Evolutionary conservation across 1,284 basidiomycete genomes (phyloP), one percentile per base, ranked within the genome.

Genomic region (Microbotryomycetes sp.): DNA sequence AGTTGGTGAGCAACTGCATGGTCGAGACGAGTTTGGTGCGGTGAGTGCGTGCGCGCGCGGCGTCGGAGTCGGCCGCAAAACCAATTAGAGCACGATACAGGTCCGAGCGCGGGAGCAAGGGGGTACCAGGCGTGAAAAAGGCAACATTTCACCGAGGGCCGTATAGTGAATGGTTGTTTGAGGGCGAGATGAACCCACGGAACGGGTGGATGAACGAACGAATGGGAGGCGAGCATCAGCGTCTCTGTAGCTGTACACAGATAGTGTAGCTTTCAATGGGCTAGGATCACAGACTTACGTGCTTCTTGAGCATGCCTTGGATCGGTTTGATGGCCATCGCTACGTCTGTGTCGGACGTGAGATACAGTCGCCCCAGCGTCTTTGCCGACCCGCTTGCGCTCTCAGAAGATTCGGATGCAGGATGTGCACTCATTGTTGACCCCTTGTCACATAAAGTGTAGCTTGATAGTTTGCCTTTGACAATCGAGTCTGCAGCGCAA

Each of bases 311-410:
- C 50, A 59, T 56, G 16, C 65, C 65, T 25, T 49, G 30, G 59
- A 66, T 64, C 23, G 62, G 62, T 23, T 61, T 59, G 57, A 66
- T 64, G 45, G 62, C 62, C 65, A 66, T 66, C 36, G 36, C n/a
- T n/a, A n/a, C n/a, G n/a, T n/a, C n/a, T n/a, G n/a, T n/a, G n/a
- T n/a, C n/a, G n/a, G n/a, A n/a, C n/a, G n/a, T n/a, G n/a, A n/a
- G n/a, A n/a, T n/a, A n/a, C n/a, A n/a, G n/a, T n/a, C n/a, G n/a
- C n/a, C n/a, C n/a, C n/a, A n/a, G n/a, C n/a, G n/a, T n/a, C n/a
- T n/a, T n/a, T n/a, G n/a, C n/a, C n/a, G n/a, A n/a, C n/a, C n/a
- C n/a, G n/a, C n/a, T n/a, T n/a, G n/a, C n/a, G n/a, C n/a, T n/a
- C n/a, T n/a, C n/a, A n/a, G n/a, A n/a, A n/a, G n/a, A n/a, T n/a